phyloP scores from a whole-genome alignment of 371 early-diverging fungal genomes.

The Zopfochytrium polystomum region DNA sequence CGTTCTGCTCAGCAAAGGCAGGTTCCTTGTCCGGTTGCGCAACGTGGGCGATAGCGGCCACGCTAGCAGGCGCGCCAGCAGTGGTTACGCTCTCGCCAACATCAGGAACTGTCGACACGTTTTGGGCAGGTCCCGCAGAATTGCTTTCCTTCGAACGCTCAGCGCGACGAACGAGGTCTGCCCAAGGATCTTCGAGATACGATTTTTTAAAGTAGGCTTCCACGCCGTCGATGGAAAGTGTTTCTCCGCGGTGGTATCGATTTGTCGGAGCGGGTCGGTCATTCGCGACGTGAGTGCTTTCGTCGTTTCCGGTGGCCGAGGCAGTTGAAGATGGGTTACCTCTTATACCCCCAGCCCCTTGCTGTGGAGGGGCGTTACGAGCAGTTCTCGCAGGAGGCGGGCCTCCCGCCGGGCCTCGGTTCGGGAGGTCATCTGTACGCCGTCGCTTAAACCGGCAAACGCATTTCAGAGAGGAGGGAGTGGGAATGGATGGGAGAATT shows the following conservation, averaged over 20 bases:
- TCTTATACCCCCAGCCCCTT: too few relatives aligned
- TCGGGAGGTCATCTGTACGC: slow-evolving; percentile 3
- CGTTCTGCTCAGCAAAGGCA: too few relatives aligned
- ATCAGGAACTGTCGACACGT: too few relatives aligned
- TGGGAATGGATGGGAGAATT: not conserved
- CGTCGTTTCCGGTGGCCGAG: not conserved
- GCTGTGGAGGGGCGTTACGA: not conserved
- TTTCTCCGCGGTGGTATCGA: slow-evolving; percentile 9
- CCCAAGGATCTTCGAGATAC: slow-evolving; percentile 32
- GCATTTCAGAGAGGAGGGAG: too few relatives aligned
- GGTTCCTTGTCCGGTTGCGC: too few relatives aligned
- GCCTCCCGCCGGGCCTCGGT: not conserved
- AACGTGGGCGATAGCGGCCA: too few relatives aligned
- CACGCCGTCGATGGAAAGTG: slow-evolving; percentile 7
- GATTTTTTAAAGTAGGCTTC: slow-evolving; percentile 30
- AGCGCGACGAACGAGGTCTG: slow-evolving; percentile 10
- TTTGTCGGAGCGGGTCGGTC: not conserved
- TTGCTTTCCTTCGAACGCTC: not conserved
- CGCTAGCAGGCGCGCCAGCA: too few relatives aligned
- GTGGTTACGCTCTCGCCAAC: too few relatives aligned
- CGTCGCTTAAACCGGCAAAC: too few relatives aligned
- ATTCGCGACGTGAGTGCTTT: not conserved
- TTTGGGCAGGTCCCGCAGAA: too few relatives aligned
- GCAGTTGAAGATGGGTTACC: too few relatives aligned
- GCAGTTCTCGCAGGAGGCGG: not conserved